A percentile compares a stretch with the other conserved stretches of the same genome.
phyloP scores from a whole-genome alignment of 2,329 filamentous ascomycete species.

The Xylaria sp. region DNA sequence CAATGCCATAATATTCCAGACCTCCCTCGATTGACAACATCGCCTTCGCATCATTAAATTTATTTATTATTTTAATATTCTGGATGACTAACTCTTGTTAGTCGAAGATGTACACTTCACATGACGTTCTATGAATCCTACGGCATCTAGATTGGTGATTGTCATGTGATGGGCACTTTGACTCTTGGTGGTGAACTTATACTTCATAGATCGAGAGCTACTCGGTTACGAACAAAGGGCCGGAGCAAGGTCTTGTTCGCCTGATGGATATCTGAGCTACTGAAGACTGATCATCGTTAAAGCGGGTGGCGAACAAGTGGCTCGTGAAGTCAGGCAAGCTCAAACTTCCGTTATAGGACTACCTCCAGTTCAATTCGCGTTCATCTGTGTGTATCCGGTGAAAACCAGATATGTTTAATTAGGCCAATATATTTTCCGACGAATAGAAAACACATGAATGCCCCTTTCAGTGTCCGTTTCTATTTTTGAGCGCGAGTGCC shows the following conservation, averaged over 20 bases:
- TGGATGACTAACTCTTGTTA: background rate
- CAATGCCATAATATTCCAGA: slow-evolving; percentile 8
- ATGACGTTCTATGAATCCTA: background rate
- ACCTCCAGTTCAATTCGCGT: background rate
- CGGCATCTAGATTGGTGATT: background rate
- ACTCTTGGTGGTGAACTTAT: background rate
- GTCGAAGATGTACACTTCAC: background rate
- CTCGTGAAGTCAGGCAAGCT: background rate
- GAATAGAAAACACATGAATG: slow-evolving; percentile 1
- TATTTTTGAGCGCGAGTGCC: slow-evolving; percentile 31
- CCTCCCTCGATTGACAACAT: slow-evolving; percentile 11
- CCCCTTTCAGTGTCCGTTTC: background rate
- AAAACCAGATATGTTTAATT: slow-evolving; percentile 16
- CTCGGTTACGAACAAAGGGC: background rate
- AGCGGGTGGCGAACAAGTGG: background rate
- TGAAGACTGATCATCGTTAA: background rate
- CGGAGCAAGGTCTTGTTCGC: background rate
- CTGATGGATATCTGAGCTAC: background rate
- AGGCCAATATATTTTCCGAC: slow-evolving; percentile 27
- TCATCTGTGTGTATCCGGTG: background rate
- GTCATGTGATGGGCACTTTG: background rate
- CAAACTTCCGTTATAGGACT: background rate
- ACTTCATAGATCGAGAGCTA: background rate
- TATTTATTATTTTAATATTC: background rate
- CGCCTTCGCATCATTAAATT: background rate